A percentile compares a stretch with the other conserved stretches of the same genome.
Conservation (phyloP, 2,329 filamentous ascomycete genomes). For the Hypoxylon sp. region DNA sequence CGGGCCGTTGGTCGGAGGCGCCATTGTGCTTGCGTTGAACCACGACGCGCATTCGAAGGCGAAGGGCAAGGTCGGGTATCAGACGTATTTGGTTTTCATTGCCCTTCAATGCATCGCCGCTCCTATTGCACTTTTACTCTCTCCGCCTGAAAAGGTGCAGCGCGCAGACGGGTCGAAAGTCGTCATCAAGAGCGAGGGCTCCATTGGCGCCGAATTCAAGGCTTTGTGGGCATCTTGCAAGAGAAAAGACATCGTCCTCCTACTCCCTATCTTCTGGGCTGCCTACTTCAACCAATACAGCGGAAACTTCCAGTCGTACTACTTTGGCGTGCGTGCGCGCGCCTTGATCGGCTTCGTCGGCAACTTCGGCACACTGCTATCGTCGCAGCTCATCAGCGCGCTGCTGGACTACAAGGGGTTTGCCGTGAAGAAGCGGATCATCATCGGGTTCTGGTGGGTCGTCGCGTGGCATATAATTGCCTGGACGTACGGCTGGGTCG, state of each 20-base stretch:
- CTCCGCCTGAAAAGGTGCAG: conserved; percentile 73
- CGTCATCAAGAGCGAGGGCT: conserved; percentile 71
- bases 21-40: conserved; percentile 79
- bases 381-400: conserved; percentile 69
- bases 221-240: conserved; percentile 74
- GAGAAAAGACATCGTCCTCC: conserved; percentile 78
- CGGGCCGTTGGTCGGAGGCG: conserved; percentile 75
- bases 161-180: conserved; percentile 76
- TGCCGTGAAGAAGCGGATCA: conserved; percentile 60
- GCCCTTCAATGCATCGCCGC: conserved; percentile 76
- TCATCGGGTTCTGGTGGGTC: conserved; percentile 62
- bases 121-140: conserved; percentile 74
- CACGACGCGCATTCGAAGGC: conserved; percentile 63
- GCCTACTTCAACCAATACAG: conserved; percentile 66
- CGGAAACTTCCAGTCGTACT: conserved; percentile 69
- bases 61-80: conserved; percentile 73
- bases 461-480: conserved; percentile 61
- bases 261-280: conserved; percentile 80
- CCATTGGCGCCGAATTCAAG: conserved; percentile 70
- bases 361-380: conserved; percentile 75
- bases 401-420: conserved; percentile 43
- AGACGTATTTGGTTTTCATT: conserved; percentile 79
- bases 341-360: conserved; percentile 79
- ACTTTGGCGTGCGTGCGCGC: conserved; percentile 78
- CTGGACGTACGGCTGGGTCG: conserved; percentile 68